Conservation (phyloP, 75 land plant species). For the Pinus albicaulis region DNA sequence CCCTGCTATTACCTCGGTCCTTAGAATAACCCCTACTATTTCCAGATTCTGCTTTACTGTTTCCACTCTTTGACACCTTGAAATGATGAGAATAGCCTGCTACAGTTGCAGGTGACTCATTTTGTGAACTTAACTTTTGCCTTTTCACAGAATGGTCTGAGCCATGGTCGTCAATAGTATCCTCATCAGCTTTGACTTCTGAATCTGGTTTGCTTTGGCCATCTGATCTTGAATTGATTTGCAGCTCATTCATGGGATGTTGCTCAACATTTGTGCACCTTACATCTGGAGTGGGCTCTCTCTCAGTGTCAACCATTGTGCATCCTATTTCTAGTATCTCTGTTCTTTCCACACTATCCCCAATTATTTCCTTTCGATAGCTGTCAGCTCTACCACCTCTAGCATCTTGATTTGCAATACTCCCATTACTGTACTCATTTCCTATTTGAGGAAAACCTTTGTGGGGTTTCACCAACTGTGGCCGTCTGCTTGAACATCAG, state of each 20-base stretch:
- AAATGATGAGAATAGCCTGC: constrained; percentile 23
- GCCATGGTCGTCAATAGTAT: constrained; percentile 11
- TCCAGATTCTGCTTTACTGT: constrained; percentile 42
- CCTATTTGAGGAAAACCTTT: constrained; percentile 20
- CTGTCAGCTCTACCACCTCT: constrained; percentile 8
- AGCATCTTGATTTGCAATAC: constrained; percentile 12
- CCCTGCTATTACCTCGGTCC: constrained; percentile 24
- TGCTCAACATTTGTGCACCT: constrained; percentile 7
- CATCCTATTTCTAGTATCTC: constrained; percentile 9
- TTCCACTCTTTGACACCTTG: constrained; percentile 39
- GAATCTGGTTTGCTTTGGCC: constrained; percentile 11
- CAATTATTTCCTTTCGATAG: constrained; percentile 20
- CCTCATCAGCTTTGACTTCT: constrained; percentile 7
- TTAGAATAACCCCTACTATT: constrained; percentile 38
- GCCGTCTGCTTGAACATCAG: constrained; percentile 13
- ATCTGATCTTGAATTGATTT: constrained; percentile 4
- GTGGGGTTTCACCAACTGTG: constrained; percentile 12
- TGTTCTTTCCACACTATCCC: constrained; percentile 22
- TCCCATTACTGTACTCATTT: constrained; percentile 13
- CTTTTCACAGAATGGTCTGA: constrained; percentile 18
- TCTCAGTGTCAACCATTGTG: constrained; percentile 14
- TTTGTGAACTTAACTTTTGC: constrained; percentile 34
- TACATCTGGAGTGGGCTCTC: constrained; percentile 14
- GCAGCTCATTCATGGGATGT: constrained; percentile 1
- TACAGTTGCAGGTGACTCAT: constrained; percentile 26